phyloP scores from a whole-genome alignment of 2,329 filamentous ascomycete genomes.

The Acephala macrosclerotiorum region DNA sequence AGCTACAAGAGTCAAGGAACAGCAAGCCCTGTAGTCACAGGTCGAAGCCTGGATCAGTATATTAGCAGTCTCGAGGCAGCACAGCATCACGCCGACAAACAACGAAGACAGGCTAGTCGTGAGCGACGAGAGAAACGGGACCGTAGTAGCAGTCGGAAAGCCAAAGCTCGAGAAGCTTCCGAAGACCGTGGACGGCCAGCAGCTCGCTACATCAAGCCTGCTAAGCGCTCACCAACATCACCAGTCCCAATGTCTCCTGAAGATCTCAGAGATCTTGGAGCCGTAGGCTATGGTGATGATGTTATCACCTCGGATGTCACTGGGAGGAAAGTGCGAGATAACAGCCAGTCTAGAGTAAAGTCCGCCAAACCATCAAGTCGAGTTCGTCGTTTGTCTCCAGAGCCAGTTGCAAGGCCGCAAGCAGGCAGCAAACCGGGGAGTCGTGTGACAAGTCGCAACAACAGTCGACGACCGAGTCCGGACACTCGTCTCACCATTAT shows the following conservation, averaged over 20 bases:
- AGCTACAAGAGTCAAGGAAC: slow-evolving; percentile 52
- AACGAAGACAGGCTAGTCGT: slow-evolving; percentile 57
- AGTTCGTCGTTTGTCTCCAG: slow-evolving; percentile 39
- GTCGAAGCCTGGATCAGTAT: slow-evolving; percentile 79
- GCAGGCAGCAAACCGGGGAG: slow-evolving; percentile 41
- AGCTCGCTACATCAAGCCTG: slow-evolving; percentile 73
- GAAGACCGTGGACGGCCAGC: slow-evolving; percentile 74
- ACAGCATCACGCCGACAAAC: slow-evolving; percentile 64
- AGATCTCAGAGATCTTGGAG: slow-evolving; percentile 71
- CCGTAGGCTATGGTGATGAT: slow-evolving; percentile 43
- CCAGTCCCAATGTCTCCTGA: slow-evolving; percentile 95
- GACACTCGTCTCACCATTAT: slow-evolving; percentile 45
- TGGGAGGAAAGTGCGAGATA: slow-evolving; percentile 33
- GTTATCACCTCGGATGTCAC: slow-evolving; percentile 37
- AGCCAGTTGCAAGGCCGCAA: slow-evolving; percentile 31
- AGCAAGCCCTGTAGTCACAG: slow-evolving; percentile 64
- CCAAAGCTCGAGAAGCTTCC: slow-evolving; percentile 65
- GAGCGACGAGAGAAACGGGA: slow-evolving; percentile 54
- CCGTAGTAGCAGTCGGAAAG: slow-evolving; percentile 57
- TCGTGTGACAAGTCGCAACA: slow-evolving; percentile 47
- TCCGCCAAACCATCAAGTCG: slow-evolving; percentile 46
- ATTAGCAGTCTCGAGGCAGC: slow-evolving; percentile 87
- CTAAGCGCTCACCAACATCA: slow-evolving; percentile 89
- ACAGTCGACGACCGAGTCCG: slow-evolving; percentile 48
- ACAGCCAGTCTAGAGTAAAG: slow-evolving; percentile 42